Base-by-base conservation (phyloP, 768 basidiomycete species). In the Auricularia sp. region DNA sequence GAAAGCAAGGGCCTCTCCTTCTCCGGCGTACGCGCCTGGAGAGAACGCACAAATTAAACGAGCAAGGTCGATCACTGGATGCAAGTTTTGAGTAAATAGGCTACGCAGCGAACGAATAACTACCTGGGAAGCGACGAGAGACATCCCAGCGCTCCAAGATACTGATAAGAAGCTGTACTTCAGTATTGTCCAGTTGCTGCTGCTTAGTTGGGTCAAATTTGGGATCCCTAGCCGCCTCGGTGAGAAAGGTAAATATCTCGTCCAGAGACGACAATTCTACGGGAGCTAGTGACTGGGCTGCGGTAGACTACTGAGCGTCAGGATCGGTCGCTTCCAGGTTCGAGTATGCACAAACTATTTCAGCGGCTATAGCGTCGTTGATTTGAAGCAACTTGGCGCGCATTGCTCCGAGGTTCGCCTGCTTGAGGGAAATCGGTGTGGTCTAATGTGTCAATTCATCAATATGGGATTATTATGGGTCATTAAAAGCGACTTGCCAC, bases 321-420 rank as follows among this genome's bases (percentile, higher is more conserved):
- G 29, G 36, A 61, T 67, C 47, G 21, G 35, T 33, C 11, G 3
- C 42, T 61, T 42, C 18, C n/a, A 33, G 18, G 2, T 18, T 36
- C 14, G 51, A 29, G 21, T 34, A 59, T 42, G 43, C 65, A 62
- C 88, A 68, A 70, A 93, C 91, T 62, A 85, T 87, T 71, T 90
- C 87, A 66, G 83, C 77, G 63, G 79, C 81, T 43, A 93, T 75
- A 21, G 75, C 81, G 54, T 88, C 84, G 68, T 92, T 82, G 61
- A 93, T 86, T 71, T 93, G 87, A 66, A 81, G 80, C 21, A 93
- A 70, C 74, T 95, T 95, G 23, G 80, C 79, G 70, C 84, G 86
- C 85, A 95, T 91, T 18, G 90, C 90, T 23, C 79, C 70, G 34
- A 95, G 81, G 72, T 85, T 86, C 2, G 86, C 91, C 78, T 93